phyloP scores from a whole-genome alignment of 164 flowering plant species.

The Stephania japonica region DNA sequence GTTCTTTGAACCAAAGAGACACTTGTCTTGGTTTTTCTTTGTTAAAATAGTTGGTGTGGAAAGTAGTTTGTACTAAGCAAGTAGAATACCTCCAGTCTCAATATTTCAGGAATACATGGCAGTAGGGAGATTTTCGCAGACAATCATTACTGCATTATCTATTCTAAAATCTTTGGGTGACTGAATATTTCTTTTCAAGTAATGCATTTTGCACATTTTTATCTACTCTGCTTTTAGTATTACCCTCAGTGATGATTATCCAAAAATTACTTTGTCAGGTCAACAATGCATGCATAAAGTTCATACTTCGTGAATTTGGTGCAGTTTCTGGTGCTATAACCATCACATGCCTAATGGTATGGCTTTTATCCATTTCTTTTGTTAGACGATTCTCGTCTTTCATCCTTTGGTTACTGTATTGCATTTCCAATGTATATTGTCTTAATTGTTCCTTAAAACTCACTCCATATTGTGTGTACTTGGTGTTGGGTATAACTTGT shows the following conservation, averaged over 20 bases:
- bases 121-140: no score
- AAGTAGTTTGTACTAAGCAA: no score
- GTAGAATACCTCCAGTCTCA: no score
- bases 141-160: no score
- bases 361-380: constrained; percentile 9
- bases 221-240: neutral
- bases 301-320: constrained; percentile 65
- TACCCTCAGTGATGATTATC: constrained; percentile 1
- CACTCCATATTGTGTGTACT: neutral
- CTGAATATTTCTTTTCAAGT: no score
- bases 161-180: no score
- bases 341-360: constrained; percentile 92
- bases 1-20: no score
- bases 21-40: no score
- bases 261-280: constrained; percentile 38
- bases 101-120: no score
- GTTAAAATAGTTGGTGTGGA: no score
- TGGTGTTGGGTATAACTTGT: neutral
- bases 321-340: constrained; percentile 90
- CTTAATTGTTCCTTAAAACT: neutral
- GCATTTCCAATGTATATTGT: neutral
- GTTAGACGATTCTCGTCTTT: neutral
- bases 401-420: neutral
- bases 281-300: constrained; percentile 42
- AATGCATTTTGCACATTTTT: neutral